Base-by-base conservation (phyloP, 164 flowering plant species). In the Sextonia rubra region DNA sequence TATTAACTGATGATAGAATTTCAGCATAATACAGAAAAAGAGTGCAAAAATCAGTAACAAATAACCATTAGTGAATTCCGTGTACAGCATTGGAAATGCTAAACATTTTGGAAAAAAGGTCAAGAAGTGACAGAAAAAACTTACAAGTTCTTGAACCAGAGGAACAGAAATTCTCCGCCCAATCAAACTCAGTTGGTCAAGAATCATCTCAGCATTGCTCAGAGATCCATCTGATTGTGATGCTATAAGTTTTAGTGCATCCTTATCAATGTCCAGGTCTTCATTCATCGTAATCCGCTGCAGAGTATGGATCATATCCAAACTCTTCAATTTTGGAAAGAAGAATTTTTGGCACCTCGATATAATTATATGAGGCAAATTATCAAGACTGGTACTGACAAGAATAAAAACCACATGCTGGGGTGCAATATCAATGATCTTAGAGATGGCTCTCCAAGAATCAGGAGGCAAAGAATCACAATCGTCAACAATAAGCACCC, bases 171-270 rank as follows among this genome's bases (percentile, higher is more conserved):
- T 93, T 82, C 80, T 89, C 82, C 88, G 92, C 20, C 99, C 99
- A 68, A 96, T 92, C 78, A 93, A 90, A 82, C 97, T 93, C 77
- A 96, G 82, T 77, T 96, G 99, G 79, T 96, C 99, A 69, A 96
- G 91, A 72, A 97, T 96, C 99, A 96, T 96, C 82, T 92, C 90
- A 69, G 97, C 99, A 85, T 96, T 97, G 79, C 97, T 85, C 70
- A 96, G 76, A 69, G 99, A 96, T 74, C 99, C 99, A 85, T 93
- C 98, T 49, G 99, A 96, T 48, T 91, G 74, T 60, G 99, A 90
- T 69, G 97, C 93, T 75, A 96, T 89, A 74, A 96, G 98, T 79
- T 91, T 96, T 62, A 96, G 69, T 0, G 99, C 97, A 80, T 93
- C 97, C 79, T 81, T 89, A 74, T 92, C 97, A 63, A 96, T 90